Percentiles rank a stretch among this genome's conserved stretches.
phyloP scores from a whole-genome alignment of 345 rosid species.

The Lepidium aucheri region DNA sequence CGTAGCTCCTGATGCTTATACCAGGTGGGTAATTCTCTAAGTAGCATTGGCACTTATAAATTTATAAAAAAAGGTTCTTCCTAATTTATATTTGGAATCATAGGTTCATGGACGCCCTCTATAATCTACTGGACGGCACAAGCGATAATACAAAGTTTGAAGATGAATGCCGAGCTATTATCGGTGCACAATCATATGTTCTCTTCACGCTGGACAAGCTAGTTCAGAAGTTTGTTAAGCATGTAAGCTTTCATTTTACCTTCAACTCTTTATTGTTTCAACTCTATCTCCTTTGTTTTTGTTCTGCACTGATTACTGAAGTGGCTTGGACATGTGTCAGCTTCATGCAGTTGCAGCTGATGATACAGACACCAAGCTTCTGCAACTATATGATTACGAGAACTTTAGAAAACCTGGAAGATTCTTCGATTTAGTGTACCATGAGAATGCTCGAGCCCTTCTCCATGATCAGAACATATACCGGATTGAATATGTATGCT shows the following conservation, averaged over 20 bases:
- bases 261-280: background rate
- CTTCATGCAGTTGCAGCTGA: slow-evolving; percentile 80
- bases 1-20: slow-evolving; percentile 63
- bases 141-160: slow-evolving; percentile 92
- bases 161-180: slow-evolving; percentile 94
- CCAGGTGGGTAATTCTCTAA: slow-evolving; percentile 47
- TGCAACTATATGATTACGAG: slow-evolving; percentile 79
- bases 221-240: slow-evolving; percentile 85
- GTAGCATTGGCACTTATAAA: background rate
- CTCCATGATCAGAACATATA: slow-evolving; percentile 89
- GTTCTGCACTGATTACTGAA: background rate
- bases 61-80: background rate
- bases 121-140: slow-evolving; percentile 84
- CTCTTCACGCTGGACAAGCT: slow-evolving; percentile 93
- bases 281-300: background rate
- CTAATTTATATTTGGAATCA: slow-evolving; percentile 1
- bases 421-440: slow-evolving; percentile 65
- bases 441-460: slow-evolving; percentile 76
- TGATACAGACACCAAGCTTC: slow-evolving; percentile 88
- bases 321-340: slow-evolving; percentile 35
- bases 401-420: slow-evolving; percentile 67
- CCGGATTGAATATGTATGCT: slow-evolving; percentile 82
- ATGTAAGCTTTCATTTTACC: slow-evolving; percentile 41
- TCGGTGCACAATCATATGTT: slow-evolving; percentile 92
- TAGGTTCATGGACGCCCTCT: slow-evolving; percentile 90